Evolutionary conservation across 805 yeast genomes (phyloP), one percentile per base, ranked within the genome.

Genomic region (Candida insectorum): DNA sequence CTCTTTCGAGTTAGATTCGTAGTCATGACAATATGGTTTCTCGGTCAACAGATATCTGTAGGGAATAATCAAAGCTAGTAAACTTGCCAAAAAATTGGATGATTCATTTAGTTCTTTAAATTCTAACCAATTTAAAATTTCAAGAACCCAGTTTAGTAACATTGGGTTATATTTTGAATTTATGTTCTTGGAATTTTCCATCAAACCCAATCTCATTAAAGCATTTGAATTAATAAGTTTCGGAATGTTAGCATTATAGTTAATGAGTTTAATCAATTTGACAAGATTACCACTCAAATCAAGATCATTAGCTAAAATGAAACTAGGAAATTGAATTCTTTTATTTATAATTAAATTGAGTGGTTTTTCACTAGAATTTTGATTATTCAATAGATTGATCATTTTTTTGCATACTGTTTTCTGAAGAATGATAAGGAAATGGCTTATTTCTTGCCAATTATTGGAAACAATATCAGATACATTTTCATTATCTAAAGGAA

Each of bases 41-140:
- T 42, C 33, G 7, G 54, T 43, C 26, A 73, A 51, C 36, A 63
- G 56, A 2, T 53, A 36, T 25, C 72, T 49, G 4, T 62, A 40
- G 2, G 76, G 77, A 2, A 69, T 35, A 13, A 75, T 38, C n/a
- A 73, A 43, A 0, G 77, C 65, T 12, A 75, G 43, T 22, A 75
- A 49, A 29, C 73, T 65, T 2, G 78, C 70, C 28, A 75, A 52
- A 40, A 75, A 75, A 11, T 69, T 58, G 28, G 50, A 44, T 9
- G 45, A 21, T 37, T 45, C 37, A 16, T 31, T 33, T 19, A 33
- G 26, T 40, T 75, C 81, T 45, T 75, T 75, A 44, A 69, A 64
- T 44, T 74, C 78, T 13, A 75, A 50, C 81, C 81, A 75, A 22
- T 73, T 62, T 13, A 73, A 56, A 2, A 74, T 62, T 33, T 71